Base-by-base conservation (phyloP, 2,329 filamentous ascomycete species). In the Claviceps africana region DNA sequence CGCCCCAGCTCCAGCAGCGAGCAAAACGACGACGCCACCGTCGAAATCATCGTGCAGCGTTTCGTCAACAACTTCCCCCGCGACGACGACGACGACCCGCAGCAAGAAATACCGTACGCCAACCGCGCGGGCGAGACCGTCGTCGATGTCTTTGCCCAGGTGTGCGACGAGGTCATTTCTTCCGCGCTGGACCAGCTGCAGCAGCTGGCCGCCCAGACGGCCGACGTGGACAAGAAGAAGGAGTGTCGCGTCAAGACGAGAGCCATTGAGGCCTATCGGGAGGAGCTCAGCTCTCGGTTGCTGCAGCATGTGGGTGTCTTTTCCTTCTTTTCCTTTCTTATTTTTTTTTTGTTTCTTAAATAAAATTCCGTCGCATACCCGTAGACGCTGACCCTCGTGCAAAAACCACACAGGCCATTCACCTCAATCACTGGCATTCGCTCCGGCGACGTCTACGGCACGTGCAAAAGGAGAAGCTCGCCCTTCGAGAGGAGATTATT, bases 41-140 rank as follows among this genome's bases (percentile, higher is more conserved):
- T 83, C 44, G 74, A 78, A 6, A 72, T 84, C n/a, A 76, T 72
- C 1, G 76, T 83, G 0, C 79, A 83, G 60, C 73, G 81, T 13
- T 80, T 82, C 47, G 62, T 69, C 58, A 77, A 75, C n/a, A 70
- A 70, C 50, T 69, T 69, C 33, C 64, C 61, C n/a, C 64, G 64
- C 3, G 64, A 66, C 13, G 69, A 71, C 4, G 67, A 70, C 40
- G 72, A 72, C 3, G 70, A 75, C 0, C 66, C 78, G 4, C 71
- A 72, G 45, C 61, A 67, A 2, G 73, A 77, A 4, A 77, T 82
- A 2, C 76, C 78, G 0, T 78, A 76, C 55, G 67, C 72, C 0
- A 76, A 74, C 57, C 71, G 73, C 17, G 65, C 68, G 22, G 77
- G 78, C 46, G 79, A 83, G 57, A 85, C 79, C 47, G 72, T 77